phyloP scores from a whole-genome alignment of 257 asterid species.

The Verbena officinalis region DNA sequence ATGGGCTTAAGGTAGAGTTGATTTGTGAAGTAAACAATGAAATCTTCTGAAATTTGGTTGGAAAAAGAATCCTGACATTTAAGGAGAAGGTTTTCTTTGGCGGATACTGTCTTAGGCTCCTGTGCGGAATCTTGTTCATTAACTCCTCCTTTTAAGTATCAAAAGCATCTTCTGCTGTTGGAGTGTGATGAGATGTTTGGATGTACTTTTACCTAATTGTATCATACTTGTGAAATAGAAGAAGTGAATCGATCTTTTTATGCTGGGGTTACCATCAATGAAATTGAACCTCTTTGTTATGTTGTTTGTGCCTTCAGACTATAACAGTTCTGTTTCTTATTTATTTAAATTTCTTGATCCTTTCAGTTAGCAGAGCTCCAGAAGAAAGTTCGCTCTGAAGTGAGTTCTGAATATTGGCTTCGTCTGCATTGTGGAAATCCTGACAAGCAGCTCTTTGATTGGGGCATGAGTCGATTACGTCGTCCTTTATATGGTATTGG shows the following conservation, averaged over 20 bases:
- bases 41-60: slow-evolving; percentile 15
- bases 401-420: slow-evolving; percentile 94
- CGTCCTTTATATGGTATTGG: slow-evolving; percentile 93
- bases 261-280: neutral
- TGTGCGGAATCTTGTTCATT: slow-evolving; percentile 7
- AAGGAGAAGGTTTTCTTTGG: slow-evolving; percentile 11
- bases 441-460: slow-evolving; percentile 91
- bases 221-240: slow-evolving; percentile 20
- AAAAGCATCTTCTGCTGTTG: neutral
- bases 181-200: neutral
- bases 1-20: slow-evolving; percentile 84
- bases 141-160: slow-evolving; percentile 7
- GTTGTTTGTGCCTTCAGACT: slow-evolving; percentile 22
- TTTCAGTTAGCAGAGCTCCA: slow-evolving; percentile 84
- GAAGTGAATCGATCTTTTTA: neutral
- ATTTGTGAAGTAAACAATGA: slow-evolving; percentile 4
- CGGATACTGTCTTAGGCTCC: neutral
- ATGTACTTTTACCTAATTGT: neutral
- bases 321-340: slow-evolving; percentile 16
- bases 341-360: slow-evolving; percentile 32
- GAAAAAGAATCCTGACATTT: slow-evolving; percentile 3
- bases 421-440: slow-evolving; percentile 83
- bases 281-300: slow-evolving; percentile 1
- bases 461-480: slow-evolving; percentile 94
- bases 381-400: slow-evolving; percentile 82